Percentiles rank a stretch among this genome's conserved stretches.
Conservation (phyloP, 805 yeast genomes). For the Metschnikowia continentalis region DNA sequence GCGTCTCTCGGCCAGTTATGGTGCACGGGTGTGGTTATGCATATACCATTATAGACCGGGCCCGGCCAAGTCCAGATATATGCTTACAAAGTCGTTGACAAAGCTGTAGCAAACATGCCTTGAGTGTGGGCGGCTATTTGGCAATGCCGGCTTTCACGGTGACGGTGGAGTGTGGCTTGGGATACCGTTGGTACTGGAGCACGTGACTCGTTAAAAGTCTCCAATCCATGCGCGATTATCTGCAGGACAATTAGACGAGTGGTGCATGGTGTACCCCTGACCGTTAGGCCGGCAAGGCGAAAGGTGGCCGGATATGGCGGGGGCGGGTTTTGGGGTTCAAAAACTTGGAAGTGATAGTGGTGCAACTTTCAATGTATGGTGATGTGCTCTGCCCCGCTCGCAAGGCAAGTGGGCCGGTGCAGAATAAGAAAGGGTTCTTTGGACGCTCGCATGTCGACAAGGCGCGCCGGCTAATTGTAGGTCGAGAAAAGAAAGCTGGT, state of each 20-base stretch:
- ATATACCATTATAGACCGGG: background rate
- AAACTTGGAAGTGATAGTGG: too few relatives aligned
- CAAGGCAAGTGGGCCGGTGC: background rate
- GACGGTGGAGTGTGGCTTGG: background rate
- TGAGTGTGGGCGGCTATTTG: too few relatives aligned
- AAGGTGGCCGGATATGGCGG: too few relatives aligned
- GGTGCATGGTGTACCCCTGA: constrained; percentile 1
- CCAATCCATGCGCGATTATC: background rate
- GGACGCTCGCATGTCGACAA: background rate
- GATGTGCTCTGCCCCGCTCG: background rate
- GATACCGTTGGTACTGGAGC: background rate
- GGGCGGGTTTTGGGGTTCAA: too few relatives aligned
- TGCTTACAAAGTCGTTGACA: too few relatives aligned
- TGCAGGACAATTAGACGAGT: constrained; percentile 1
- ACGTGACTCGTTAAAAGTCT: background rate
- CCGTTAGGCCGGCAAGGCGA: background rate
- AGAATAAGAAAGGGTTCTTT: background rate
- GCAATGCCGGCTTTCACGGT: too few relatives aligned
- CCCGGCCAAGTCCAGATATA: too few relatives aligned
- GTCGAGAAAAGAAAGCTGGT: constrained; percentile 1
- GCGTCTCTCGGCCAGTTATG: background rate
- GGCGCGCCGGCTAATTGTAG: constrained; percentile 1
- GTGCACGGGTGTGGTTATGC: background rate
- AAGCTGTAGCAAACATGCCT: too few relatives aligned
- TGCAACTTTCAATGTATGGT: too few relatives aligned